phyloP scores from a whole-genome alignment of 768 basidiomycete genomes.

The Terana coerulea region DNA sequence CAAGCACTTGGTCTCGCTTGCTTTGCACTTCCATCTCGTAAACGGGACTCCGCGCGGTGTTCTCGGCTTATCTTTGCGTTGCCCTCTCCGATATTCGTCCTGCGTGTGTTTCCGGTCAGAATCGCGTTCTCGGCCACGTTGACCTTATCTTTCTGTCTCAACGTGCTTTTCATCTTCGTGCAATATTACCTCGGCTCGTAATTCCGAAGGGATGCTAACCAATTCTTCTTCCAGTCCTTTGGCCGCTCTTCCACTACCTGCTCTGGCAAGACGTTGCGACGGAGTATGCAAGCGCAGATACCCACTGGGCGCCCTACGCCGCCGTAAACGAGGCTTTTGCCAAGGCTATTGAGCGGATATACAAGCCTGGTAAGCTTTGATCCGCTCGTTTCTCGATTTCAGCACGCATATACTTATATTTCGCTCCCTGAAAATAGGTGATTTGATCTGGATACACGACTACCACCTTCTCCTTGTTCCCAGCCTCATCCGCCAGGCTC shows the following conservation, averaged over 20 bases:
- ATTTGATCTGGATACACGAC: conserved; percentile 92
- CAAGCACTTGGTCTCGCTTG: too few species aligned
- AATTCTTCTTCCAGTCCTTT: conserved; percentile 57
- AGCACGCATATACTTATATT: too few species aligned
- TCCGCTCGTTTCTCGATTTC: not conserved
- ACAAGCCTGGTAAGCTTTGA: conserved; percentile 34
- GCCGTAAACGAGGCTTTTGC: conserved; percentile 86
- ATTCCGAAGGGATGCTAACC: conserved; percentile 1
- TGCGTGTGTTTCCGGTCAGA: not conserved
- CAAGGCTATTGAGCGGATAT: conserved; percentile 65
- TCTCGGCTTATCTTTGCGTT: not conserved
- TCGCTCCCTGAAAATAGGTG: too few species aligned
- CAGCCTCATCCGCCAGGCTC: conserved; percentile 68
- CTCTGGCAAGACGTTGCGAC: conserved; percentile 96
- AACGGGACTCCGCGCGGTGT: not conserved
- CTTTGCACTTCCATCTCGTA: not conserved
- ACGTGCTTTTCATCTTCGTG: not conserved
- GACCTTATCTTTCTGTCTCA: not conserved
- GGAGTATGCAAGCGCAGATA: conserved; percentile 82
- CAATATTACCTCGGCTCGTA: too few species aligned
- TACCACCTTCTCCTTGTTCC: conserved; percentile 95
- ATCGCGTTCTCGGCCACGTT: not conserved
- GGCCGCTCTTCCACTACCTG: conserved; percentile 98
- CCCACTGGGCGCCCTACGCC: conserved; percentile 76
- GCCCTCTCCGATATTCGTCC: not conserved